Conservation (phyloP, 192 early-diverging fungal genomes). For the Lobosporangium transversale region DNA sequence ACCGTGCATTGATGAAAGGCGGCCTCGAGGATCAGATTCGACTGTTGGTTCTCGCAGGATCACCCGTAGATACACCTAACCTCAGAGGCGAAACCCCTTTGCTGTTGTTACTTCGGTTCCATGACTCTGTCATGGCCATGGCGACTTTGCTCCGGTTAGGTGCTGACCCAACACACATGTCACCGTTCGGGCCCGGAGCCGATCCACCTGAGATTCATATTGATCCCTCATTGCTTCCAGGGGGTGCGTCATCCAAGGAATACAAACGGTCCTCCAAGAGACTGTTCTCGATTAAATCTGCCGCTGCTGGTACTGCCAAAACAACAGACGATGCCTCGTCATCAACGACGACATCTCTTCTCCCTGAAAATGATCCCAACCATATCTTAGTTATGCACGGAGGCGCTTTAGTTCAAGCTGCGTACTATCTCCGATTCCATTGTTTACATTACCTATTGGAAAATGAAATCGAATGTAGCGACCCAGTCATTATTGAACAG, state of each 20-base stretch:
- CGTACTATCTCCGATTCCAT: slow-evolving; percentile 28
- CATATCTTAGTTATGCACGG: slow-evolving; percentile 48
- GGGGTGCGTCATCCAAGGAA: neutral
- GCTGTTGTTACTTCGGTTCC: slow-evolving; percentile 33
- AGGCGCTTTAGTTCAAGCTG: slow-evolving; percentile 30
- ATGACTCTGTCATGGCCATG: slow-evolving; percentile 37
- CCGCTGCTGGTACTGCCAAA: neutral
- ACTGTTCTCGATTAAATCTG: slow-evolving; percentile 3
- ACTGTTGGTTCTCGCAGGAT: slow-evolving; percentile 27
- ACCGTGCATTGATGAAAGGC: slow-evolving; percentile 36
- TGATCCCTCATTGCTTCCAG: slow-evolving; percentile 6
- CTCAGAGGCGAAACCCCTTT: slow-evolving; percentile 38
- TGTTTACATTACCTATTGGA: slow-evolving; percentile 39
- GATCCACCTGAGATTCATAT: slow-evolving; percentile 32
- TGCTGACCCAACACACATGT: slow-evolving; percentile 32
- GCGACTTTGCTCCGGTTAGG: slow-evolving; percentile 32
- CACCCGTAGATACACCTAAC: slow-evolving; percentile 30
- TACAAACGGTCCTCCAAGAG: slow-evolving; percentile 23
- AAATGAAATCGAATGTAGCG: slow-evolving; percentile 48
- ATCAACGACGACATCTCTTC: neutral
- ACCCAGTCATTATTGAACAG: slow-evolving; percentile 27
- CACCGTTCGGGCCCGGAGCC: slow-evolving; percentile 48
- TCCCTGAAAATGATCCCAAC: slow-evolving; percentile 17
- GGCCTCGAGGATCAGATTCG: slow-evolving; percentile 48
- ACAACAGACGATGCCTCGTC: neutral